phyloP scores from a whole-genome alignment of 345 rosid genomes.

The Camelina laxa region DNA sequence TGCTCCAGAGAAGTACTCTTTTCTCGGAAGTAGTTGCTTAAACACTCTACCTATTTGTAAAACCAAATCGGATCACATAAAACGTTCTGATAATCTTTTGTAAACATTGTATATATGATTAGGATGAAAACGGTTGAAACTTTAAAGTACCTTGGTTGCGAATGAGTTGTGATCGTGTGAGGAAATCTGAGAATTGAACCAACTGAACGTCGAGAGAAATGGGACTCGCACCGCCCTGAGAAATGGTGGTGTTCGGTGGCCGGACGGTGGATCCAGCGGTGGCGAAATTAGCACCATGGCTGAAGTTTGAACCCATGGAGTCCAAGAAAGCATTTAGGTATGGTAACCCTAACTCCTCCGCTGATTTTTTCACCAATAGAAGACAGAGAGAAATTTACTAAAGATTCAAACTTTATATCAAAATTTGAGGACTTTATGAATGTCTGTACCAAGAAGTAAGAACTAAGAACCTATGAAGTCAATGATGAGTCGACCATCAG shows the following conservation, averaged over 20 bases:
- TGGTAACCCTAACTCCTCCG: conserved; percentile 57
- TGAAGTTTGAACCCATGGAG: conserved; percentile 71
- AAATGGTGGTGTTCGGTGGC: conserved; percentile 60
- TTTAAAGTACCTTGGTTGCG: conserved; percentile 51
- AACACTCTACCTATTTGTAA: conserved; percentile 47
- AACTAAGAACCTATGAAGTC: conserved; percentile 66
- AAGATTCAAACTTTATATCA: neutral
- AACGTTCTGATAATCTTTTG: neutral
- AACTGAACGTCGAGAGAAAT: conserved; percentile 69
- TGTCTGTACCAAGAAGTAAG: neutral
- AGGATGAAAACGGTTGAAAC: too few relatives aligned
- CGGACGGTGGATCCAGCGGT: conserved; percentile 77
- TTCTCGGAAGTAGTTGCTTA: conserved; percentile 53
- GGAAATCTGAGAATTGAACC: conserved; percentile 64
- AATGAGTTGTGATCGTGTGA: conserved; percentile 47
- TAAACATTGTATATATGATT: neutral
- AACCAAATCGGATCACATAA: neutral
- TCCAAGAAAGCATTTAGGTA: conserved; percentile 63
- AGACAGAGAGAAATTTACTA: neutral
- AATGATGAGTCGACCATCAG: conserved; percentile 68
- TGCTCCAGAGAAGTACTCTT: conserved; percentile 52
- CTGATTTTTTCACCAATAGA: conserved; percentile 38
- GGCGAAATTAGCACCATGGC: conserved; percentile 86
- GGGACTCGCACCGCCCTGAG: conserved; percentile 72
- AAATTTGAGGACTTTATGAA: neutral